These are phyloP conservation scores for Colletotrichum paranaense DNA, from an alignment of 2,329 filamentous ascomycete genomes.

Conservation along the genomic window DNA sequence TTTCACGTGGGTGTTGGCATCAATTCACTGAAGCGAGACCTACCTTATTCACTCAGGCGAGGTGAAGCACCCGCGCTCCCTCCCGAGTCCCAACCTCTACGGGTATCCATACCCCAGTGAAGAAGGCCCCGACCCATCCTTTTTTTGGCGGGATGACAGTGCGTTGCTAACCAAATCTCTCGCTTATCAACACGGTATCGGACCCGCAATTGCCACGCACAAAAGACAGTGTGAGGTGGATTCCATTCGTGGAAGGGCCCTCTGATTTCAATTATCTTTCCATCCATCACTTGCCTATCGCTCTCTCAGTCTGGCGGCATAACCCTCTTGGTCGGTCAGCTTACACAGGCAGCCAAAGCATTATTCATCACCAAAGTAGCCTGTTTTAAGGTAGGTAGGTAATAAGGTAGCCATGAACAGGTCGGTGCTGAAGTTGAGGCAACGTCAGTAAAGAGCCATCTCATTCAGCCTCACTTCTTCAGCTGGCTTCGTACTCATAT, in stretches of 20 bases:
- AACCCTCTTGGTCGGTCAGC: not conserved
- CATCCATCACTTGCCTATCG: not conserved
- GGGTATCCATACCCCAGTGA: slow-evolving; percentile 4
- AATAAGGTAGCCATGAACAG: not conserved
- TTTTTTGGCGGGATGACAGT: slow-evolving; percentile 19
- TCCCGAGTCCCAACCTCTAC: no score
- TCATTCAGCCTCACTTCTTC: not conserved
- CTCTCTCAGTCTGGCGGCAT: not conserved
- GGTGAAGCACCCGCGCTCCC: not conserved
- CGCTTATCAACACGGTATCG: slow-evolving; percentile 29
- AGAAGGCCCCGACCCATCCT: not conserved
- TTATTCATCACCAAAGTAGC: not conserved
- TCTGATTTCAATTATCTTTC: not conserved
- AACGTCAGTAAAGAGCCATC: not conserved
- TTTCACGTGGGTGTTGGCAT: not conserved
- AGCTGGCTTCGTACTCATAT: not conserved
- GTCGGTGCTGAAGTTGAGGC: not conserved
- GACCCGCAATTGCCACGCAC: slow-evolving; percentile 26
- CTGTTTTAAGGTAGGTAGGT: no score
- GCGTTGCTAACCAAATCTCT: not conserved
- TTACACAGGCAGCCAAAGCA: not conserved
- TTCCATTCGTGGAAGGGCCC: slow-evolving; percentile 4
- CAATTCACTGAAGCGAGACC: not conserved
- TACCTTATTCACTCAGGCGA: not conserved
- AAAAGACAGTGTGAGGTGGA: slow-evolving; percentile 26